phyloP scores from a whole-genome alignment of 2,329 filamentous ascomycete species.

The Teratosphaeria destructans region DNA sequence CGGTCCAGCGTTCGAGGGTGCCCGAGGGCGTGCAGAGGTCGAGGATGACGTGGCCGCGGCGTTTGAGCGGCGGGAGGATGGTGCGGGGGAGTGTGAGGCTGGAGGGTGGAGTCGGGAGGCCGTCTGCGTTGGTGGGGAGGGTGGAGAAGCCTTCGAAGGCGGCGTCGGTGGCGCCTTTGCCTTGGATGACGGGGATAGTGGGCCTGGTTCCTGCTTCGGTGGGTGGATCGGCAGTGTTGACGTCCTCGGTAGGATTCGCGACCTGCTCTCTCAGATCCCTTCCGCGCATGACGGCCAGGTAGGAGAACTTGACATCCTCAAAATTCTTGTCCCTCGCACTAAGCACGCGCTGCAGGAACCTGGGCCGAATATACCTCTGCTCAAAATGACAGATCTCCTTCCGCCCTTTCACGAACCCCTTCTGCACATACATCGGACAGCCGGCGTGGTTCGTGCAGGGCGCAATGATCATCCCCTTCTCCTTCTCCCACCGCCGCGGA shows the following conservation, averaged over 20 bases:
- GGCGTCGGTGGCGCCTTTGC: slow-evolving; percentile 43
- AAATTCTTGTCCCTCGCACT: slow-evolving; percentile 63
- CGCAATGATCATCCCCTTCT: slow-evolving; percentile 52
- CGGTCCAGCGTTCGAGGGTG: slow-evolving; percentile 83
- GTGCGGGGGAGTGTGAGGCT: slow-evolving; percentile 66
- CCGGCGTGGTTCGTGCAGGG: slow-evolving; percentile 76
- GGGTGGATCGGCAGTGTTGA: neutral
- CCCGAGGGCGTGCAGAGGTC: slow-evolving; percentile 84
- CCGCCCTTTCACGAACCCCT: slow-evolving; percentile 60
- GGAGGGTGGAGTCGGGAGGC: slow-evolving; percentile 8
- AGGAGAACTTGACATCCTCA: slow-evolving; percentile 86
- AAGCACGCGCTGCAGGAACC: slow-evolving; percentile 69
- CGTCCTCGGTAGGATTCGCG: neutral
- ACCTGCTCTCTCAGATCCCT: slow-evolving; percentile 41
- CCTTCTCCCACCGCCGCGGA: slow-evolving; percentile 29
- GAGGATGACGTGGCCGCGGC: slow-evolving; percentile 75
- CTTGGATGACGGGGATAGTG: slow-evolving; percentile 2
- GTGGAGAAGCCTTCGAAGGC: slow-evolving; percentile 63
- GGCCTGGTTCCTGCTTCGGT: neutral
- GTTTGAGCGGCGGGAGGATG: slow-evolving; percentile 73
- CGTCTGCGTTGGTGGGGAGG: slow-evolving; percentile 1
- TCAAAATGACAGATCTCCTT: slow-evolving; percentile 87
- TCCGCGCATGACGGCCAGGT: slow-evolving; percentile 74
- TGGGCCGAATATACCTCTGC: slow-evolving; percentile 77
- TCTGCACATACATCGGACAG: slow-evolving; percentile 75